Percentiles rank a stretch among this genome's conserved stretches.
Conservation (phyloP, 176 grass and related monocot species). For the Tillandsia fasciculata region DNA sequence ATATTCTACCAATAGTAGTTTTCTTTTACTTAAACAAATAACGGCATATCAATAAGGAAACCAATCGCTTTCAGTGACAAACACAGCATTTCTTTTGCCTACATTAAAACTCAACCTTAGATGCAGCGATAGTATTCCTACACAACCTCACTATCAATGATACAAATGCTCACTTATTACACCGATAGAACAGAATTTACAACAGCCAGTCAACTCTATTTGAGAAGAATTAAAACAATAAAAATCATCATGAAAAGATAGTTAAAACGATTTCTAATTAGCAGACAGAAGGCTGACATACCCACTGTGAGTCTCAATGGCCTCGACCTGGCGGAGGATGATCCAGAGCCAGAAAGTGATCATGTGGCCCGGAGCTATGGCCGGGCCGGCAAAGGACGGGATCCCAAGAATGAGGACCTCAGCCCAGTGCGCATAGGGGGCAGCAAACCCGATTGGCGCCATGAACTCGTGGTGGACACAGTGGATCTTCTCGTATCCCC, state of each 20-base stretch:
- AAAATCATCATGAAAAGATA: not conserved
- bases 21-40: too few species aligned
- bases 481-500: constrained; percentile 78
- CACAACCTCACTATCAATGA: too few species aligned
- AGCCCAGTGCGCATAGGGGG: constrained; percentile 76
- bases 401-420: constrained; percentile 79
- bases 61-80: too few species aligned
- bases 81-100: too few species aligned
- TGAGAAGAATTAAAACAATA: not conserved
- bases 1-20: too few species aligned
- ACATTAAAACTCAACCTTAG: too few species aligned
- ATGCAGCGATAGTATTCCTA: too few species aligned
- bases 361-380: constrained; percentile 68
- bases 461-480: constrained; percentile 81
- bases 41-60: too few species aligned
- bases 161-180: too few species aligned
- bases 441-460: constrained; percentile 71
- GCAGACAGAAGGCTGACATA: constrained; percentile 19
- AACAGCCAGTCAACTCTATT: too few species aligned
- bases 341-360: constrained; percentile 92
- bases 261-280: not conserved
- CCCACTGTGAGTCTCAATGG: constrained; percentile 86
- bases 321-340: constrained; percentile 66
- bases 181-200: too few species aligned
- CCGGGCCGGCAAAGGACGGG: constrained; percentile 56